Evolutionary conservation across 2,329 filamentous ascomycete genomes (phyloP).

Genomic region (Gyromitra esculenta): DNA sequence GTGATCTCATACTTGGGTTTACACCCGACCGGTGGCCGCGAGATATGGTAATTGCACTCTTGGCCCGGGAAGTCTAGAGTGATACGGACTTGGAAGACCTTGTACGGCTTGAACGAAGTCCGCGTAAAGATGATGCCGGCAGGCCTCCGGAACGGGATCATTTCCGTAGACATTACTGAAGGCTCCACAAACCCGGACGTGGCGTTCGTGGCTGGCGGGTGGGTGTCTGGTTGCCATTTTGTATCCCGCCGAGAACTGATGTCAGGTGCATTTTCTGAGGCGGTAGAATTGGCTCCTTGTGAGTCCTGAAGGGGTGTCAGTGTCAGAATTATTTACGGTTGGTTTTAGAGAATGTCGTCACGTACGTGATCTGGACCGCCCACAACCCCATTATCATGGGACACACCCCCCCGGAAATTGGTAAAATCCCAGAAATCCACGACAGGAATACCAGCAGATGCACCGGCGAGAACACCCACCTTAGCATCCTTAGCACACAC

Average conservation of each 20-base stretch:
- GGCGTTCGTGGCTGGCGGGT: neutral
- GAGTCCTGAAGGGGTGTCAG: too few relatives aligned
- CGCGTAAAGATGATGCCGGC: neutral
- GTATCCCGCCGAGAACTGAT: too few relatives aligned
- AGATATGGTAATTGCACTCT: slow-evolving; percentile 12
- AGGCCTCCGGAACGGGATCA: neutral
- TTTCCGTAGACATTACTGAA: neutral
- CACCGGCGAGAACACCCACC: neutral
- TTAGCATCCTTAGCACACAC: too few relatives aligned
- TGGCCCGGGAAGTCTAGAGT: slow-evolving; percentile 8
- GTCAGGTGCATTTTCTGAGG: too few relatives aligned
- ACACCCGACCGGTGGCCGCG: neutral
- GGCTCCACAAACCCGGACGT: neutral
- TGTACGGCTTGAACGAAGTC: neutral
- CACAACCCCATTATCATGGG: too few relatives aligned
- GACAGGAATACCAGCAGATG: too few relatives aligned
- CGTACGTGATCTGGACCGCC: too few relatives aligned
- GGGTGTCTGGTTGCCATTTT: too few relatives aligned
- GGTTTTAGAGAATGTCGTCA: neutral
- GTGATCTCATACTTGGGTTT: neutral
- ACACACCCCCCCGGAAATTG: too few relatives aligned
- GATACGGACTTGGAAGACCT: neutral
- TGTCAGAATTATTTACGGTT: neutral
- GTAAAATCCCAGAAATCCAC: too few relatives aligned
- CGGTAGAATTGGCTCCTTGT: too few relatives aligned